phyloP scores from a whole-genome alignment of 768 basidiomycete species.

The Lentinula detonsa region DNA sequence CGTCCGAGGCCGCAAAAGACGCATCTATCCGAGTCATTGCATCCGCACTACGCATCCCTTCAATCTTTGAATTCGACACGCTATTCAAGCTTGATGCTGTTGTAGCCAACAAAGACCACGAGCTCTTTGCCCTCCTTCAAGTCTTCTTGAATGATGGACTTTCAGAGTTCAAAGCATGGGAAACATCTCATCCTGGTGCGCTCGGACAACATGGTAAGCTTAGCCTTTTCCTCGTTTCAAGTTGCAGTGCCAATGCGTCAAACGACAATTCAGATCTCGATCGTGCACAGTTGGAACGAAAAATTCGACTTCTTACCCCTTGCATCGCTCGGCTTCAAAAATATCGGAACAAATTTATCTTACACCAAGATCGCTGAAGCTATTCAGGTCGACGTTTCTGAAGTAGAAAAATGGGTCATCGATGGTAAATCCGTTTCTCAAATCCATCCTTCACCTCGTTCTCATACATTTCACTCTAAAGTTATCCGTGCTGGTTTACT shows the following conservation, averaged over 20 bases:
- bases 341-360: slow-evolving; percentile 67
- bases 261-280: slow-evolving; percentile 42
- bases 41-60: slow-evolving; percentile 57
- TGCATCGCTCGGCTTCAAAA: slow-evolving; percentile 69
- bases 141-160: slow-evolving; percentile 67
- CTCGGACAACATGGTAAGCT: slow-evolving; percentile 56
- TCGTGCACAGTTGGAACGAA: slow-evolving; percentile 56
- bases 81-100: slow-evolving; percentile 74
- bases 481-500: slow-evolving; percentile 79
- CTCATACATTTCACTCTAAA: slow-evolving; percentile 20
- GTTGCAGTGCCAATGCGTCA: background rate
- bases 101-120: slow-evolving; percentile 57
- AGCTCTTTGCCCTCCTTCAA: slow-evolving; percentile 66
- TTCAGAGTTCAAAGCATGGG: slow-evolving; percentile 59
- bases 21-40: slow-evolving; percentile 60
- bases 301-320: slow-evolving; percentile 76
- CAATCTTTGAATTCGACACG: slow-evolving; percentile 75
- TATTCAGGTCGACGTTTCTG: slow-evolving; percentile 53
- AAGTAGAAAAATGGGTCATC: slow-evolving; percentile 86
- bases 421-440: slow-evolving; percentile 47
- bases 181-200: slow-evolving; percentile 35
- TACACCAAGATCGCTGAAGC: slow-evolving; percentile 65
- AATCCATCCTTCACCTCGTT: background rate
- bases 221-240: background rate
- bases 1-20: slow-evolving; percentile 41